These are phyloP conservation scores for Hypoxylon crocopeplum DNA, from an alignment of 495 filamentous ascomycete genomes.

Conservation along the genomic window DNA sequence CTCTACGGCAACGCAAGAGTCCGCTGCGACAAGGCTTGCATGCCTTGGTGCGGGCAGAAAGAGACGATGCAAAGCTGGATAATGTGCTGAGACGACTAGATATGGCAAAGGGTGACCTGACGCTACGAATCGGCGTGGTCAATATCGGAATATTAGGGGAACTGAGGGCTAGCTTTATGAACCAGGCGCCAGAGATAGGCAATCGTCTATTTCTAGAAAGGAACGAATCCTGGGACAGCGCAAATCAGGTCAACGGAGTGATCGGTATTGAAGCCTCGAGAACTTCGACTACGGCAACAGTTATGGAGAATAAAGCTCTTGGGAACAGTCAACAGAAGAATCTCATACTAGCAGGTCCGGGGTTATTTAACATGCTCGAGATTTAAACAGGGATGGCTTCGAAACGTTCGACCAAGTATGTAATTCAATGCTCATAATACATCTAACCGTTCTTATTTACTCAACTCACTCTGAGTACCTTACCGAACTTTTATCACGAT, in stretches of 20 bases:
- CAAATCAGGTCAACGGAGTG: not conserved
- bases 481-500: no score
- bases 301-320: not conserved
- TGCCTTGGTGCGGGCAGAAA: not conserved
- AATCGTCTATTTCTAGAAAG: not conserved
- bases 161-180: not conserved
- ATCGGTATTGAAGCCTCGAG: not conserved
- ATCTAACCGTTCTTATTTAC: no score
- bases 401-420: no score
- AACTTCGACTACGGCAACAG: not conserved
- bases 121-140: not conserved
- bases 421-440: no score
- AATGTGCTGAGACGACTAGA: not conserved
- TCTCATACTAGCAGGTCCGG: not conserved
- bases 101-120: not conserved
- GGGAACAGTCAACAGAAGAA: not conserved
- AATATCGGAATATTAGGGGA: not conserved
- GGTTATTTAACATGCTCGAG: no score
- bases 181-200: not conserved
- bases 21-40: not conserved
- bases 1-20: not conserved
- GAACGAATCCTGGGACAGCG: not conserved
- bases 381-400: no score
- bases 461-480: no score
- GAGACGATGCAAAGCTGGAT: not conserved